Evolutionary conservation across 208 protist genomes (phyloP), one percentile per base, ranked within the genome.

Genomic region (Borovskyia barvae): DNA sequence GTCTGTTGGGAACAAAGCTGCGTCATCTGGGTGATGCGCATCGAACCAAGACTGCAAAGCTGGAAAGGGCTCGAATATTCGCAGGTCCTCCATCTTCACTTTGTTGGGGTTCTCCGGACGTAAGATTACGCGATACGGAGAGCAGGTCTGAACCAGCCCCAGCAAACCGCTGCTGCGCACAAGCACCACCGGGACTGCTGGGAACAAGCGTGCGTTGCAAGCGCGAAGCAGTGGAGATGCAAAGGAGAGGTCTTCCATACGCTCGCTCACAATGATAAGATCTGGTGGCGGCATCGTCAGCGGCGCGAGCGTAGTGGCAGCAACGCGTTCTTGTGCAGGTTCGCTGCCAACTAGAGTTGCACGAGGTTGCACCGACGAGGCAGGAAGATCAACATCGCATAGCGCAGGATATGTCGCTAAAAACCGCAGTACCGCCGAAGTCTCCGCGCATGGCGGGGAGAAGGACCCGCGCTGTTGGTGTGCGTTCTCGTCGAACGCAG

Each of bases 51-150:
- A 33, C 28, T 79, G 19, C 14, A 97, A 65, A n/a, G 48, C 77
- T 3, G 85, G 77, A 57, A 97, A 98, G 12, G 94, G 93, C 42
- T 85, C 69, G 29, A 85, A 84, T 1, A 98, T 70, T 56, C 97
- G 85, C 61, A 98, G 77, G 60, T 99, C 97, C 20, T 77, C 67
- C 43, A 94, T 75, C 28, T 60, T 42, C 20, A 61, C 65, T 32
- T 79, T 67, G 4, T 47, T 61, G 26, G 80, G 72, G 30, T 73
- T 72, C 39, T 82, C 72, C 1, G 82, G 64, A 0, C 77, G 36
- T 41, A 82, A 60, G 33, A 95, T 63, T 20, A 87, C 52, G 7
- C 72, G 72, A 33, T 87, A 70, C 12, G 53, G 20, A 32, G 64
- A 51, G 43, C 87, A 75, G 15, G 94, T 60, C 53, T 97, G 88